Evolutionary conservation across 2,329 filamentous ascomycete species (phyloP), one percentile per base, ranked within the genome.

Genomic region (Sclerotinia subarctica): DNA sequence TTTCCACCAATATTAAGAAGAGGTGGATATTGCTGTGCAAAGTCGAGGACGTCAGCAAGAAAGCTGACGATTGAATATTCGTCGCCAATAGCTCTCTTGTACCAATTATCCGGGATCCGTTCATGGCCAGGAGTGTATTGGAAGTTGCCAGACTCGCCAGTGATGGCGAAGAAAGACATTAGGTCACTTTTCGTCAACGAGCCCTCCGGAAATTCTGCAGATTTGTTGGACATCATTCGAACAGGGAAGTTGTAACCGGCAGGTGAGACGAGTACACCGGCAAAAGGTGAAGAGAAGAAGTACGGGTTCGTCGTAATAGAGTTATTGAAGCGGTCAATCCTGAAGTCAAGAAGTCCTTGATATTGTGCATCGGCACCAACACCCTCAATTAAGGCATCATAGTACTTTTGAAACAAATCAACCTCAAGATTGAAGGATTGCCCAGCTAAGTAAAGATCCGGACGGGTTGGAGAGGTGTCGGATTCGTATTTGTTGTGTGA

Each of bases 1-100:
- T 86, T 86, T 15, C 84, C 84, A 11, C 84, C 84, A 19, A 86
- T 79, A 69, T 79, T 80, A 26, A 76, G 78, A n/a, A 84, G 77
- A 26, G 79, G 75, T 0, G 82, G 82, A 63, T 83, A 78, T 70
- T 80, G 77, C 26, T 73, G 3, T 4, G 79, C 73, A 69, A 74
- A 78, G 44, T 72, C 70, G 8, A 82, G 67, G 5, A 81, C 71
- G 71, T 84, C 82, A 10, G 80, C 70, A 82, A 15, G 79, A 68
- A 78, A 69, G 29, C 51, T 53, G 3, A 29, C 29, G 24, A 85
- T 76, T 21, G 79, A 79, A 68, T 83, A 85, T 49, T 73, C 70
- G 35, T 73, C 69, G 5, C 64, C 69, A 13, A 32, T 52, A 19
- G 65, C 56, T 53, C 65, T 60, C 32, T 60, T 47, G 65, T 63